Evolutionary conservation across 2,329 filamentous ascomycete genomes (phyloP).

Genomic region (Pezicula radicicola): DNA sequence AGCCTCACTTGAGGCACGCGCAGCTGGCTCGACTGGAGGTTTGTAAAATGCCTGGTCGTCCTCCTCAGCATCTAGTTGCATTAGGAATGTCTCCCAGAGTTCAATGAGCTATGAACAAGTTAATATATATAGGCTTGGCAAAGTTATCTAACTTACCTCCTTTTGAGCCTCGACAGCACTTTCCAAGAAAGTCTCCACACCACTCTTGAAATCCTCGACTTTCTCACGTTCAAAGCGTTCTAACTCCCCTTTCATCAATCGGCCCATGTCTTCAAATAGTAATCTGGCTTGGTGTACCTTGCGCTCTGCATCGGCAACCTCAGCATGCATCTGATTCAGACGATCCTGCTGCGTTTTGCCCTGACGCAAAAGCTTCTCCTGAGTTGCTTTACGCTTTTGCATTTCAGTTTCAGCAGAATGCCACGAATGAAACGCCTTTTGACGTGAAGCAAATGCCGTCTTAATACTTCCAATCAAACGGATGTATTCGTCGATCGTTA

Average conservation of each 20-base stretch:
- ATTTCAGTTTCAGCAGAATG: slow-evolving; percentile 86
- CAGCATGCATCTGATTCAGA: slow-evolving; percentile 85
- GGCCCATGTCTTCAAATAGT: slow-evolving; percentile 95
- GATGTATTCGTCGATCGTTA: slow-evolving; percentile 98
- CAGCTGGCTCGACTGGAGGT: slow-evolving; percentile 52
- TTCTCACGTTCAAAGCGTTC: slow-evolving; percentile 96
- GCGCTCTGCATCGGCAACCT: slow-evolving; percentile 92
- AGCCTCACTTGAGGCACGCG: slow-evolving; percentile 47
- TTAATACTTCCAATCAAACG: slow-evolving; percentile 94
- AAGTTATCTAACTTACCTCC: slow-evolving; percentile 61
- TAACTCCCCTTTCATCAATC: slow-evolving; percentile 85
- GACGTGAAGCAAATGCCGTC: slow-evolving; percentile 84
- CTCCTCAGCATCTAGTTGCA: slow-evolving; percentile 93
- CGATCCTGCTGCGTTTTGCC: slow-evolving; percentile 95
- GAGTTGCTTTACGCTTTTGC: slow-evolving; percentile 81
- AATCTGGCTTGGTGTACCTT: slow-evolving; percentile 87
- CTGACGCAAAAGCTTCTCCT: slow-evolving; percentile 93
- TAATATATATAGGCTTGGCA: slow-evolving; percentile 4
- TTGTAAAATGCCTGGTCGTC: slow-evolving; percentile 69
- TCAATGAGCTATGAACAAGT: slow-evolving; percentile 57
- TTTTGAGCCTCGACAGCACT: slow-evolving; percentile 98
- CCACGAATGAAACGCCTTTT: slow-evolving; percentile 96
- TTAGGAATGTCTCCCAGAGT: slow-evolving; percentile 96
- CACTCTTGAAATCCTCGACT: slow-evolving; percentile 98
- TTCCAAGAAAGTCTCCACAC: slow-evolving; percentile 95